These are phyloP conservation scores for Taphrina flavorubra DNA, from an alignment of 1,139 yeast genomes.

Conservation along the genomic window DNA sequence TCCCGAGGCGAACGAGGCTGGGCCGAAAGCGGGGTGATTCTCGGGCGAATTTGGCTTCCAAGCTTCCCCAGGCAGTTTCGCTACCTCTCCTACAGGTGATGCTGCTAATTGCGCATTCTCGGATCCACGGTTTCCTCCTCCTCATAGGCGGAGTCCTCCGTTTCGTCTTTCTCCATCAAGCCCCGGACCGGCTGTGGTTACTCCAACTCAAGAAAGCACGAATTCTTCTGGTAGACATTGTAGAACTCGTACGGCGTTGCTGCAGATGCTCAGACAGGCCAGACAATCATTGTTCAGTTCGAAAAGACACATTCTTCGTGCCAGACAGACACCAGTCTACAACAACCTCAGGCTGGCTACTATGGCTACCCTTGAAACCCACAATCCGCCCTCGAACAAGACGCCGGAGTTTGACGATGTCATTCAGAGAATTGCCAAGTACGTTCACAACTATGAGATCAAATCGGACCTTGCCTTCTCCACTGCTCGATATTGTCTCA, in stretches of 20 bases:
- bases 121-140: neutral
- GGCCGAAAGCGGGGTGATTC: neutral
- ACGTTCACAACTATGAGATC: conserved; percentile 58
- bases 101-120: no score
- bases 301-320: conserved; percentile 18
- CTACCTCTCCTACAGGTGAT: no score
- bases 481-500: conserved; percentile 54
- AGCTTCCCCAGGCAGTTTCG: no score
- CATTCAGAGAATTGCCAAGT: conserved; percentile 58
- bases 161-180: neutral
- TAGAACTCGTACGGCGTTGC: neutral
- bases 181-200: neutral
- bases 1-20: conserved; percentile 1
- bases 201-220: neutral
- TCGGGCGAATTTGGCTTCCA: neutral
- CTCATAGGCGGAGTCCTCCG: neutral
- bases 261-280: conserved; percentile 31
- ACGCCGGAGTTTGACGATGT: conserved; percentile 54
- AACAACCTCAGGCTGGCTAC: conserved; percentile 32
- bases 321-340: conserved; percentile 21
- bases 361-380: conserved; percentile 29
- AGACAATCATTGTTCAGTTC: conserved; percentile 25
- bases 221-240: neutral
- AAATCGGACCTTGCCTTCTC: conserved; percentile 59
- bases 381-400: conserved; percentile 38